Evolutionary conservation across 1,284 basidiomycete genomes (phyloP).

Genomic region (Heterobasidion irregulare): DNA sequence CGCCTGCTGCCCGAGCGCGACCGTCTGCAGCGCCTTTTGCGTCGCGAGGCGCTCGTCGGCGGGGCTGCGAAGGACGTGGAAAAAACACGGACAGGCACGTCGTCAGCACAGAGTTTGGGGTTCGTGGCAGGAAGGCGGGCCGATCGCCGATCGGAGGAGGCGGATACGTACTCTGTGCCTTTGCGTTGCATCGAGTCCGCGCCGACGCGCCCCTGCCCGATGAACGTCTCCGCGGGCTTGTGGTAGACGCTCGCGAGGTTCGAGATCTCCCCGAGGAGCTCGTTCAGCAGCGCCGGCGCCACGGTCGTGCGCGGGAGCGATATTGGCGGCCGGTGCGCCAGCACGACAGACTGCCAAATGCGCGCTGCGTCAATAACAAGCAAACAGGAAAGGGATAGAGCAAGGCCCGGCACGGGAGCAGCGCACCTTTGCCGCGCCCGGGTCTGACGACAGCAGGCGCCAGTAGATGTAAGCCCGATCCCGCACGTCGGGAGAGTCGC

Average conservation of each 20-base stretch:
- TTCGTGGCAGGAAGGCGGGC: too few relatives aligned
- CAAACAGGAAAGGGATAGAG: not conserved
- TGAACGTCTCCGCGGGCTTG: slow-evolving; percentile 89
- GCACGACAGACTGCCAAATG: slow-evolving; percentile 69
- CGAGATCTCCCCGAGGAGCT: slow-evolving; percentile 84
- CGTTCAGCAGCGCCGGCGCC: slow-evolving; percentile 85
- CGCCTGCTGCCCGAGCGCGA: slow-evolving; percentile 83
- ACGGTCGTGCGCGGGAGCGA: slow-evolving; percentile 88
- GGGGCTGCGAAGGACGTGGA: slow-evolving; percentile 28
- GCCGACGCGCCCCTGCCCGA: slow-evolving; percentile 79
- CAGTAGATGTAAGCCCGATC: slow-evolving; percentile 97
- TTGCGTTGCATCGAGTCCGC: slow-evolving; percentile 76
- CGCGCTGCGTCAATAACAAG: not conserved
- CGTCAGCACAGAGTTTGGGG: not conserved
- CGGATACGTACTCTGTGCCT: slow-evolving; percentile 44
- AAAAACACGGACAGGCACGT: too few relatives aligned
- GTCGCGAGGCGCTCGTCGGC: slow-evolving; percentile 60
- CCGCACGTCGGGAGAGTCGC: slow-evolving; percentile 94
- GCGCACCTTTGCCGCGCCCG: slow-evolving; percentile 83
- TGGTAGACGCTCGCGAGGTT: slow-evolving; percentile 91
- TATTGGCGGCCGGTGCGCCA: slow-evolving; percentile 89
- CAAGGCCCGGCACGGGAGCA: too few relatives aligned
- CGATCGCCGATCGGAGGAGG: not conserved
- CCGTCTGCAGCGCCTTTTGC: slow-evolving; percentile 84
- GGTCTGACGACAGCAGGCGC: slow-evolving; percentile 89